Conservation (phyloP, 1,139 yeast species). For the Candida tetrigidarum region DNA sequence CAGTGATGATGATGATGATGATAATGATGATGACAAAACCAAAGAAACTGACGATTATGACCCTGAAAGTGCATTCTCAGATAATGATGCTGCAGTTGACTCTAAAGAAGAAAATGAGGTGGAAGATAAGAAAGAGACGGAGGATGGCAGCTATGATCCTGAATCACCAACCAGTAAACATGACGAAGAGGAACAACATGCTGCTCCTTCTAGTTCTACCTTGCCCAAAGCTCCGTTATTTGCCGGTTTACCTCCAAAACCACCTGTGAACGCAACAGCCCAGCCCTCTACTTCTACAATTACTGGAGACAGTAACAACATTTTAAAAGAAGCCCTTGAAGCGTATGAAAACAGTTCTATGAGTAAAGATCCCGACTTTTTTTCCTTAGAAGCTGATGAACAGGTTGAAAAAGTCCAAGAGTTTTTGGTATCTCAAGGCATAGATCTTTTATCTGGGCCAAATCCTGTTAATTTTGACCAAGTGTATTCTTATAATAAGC, state of each 20-base stretch:
- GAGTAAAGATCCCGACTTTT: conserved; percentile 36
- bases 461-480: conserved; percentile 38
- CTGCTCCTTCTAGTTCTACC: conserved; percentile 10
- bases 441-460: conserved; percentile 22
- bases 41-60: conserved; percentile 27
- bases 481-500: conserved; percentile 46
- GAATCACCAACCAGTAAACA: conserved; percentile 17
- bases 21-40: conserved; percentile 3
- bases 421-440: conserved; percentile 31
- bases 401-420: conserved; percentile 38
- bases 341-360: conserved; percentile 38
- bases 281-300: conserved; percentile 15
- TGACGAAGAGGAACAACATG: neutral
- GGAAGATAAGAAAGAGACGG: conserved; percentile 16
- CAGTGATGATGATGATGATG: conserved; percentile 3
- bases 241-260: conserved; percentile 35
- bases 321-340: conserved; percentile 36
- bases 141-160: conserved; percentile 30
- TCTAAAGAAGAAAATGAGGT: conserved; percentile 18
- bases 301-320: conserved; percentile 15
- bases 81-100: conserved; percentile 23
- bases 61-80: conserved; percentile 22
- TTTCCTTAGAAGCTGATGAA: conserved; percentile 32
- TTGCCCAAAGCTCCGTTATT: conserved; percentile 7
- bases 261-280: conserved; percentile 25